Base-by-base conservation (phyloP, 768 basidiomycete genomes). In the Cubamyces lactineus region DNA sequence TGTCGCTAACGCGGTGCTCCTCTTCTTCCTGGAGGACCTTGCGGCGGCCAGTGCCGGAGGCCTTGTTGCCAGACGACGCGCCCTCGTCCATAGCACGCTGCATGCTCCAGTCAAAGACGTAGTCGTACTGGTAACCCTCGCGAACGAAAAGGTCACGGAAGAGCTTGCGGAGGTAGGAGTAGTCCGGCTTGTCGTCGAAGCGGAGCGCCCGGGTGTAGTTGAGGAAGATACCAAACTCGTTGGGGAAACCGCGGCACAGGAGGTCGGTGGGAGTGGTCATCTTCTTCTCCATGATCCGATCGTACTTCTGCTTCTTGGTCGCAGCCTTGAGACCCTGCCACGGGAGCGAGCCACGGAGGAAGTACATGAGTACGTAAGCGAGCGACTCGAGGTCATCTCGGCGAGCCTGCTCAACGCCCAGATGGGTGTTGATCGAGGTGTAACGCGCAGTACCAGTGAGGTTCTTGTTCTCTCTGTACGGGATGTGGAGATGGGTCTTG, bases 201-300 rank as follows among this genome's bases (percentile, higher is more conserved):
- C 96, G 94, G 62, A 99, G 90, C 45, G 96, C 96, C 59, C 97
- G 94, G 63, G 96, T 96, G 79, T 98, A 99, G 81, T 98, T 99
- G 71, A 99, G 81, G 85, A 98, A 98, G 69, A 98, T 97, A 43
- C 95, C 96, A 67, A 98, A 97, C 79, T 99, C 97, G 81, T 95
- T 96, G 64, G 97, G 96, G 86, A 97, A 98, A n/a, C 94, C 95
- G 68, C 96, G 95, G 82, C 96, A 98, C 28, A 99, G 87, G 61
- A 96, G 82, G 74, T 98, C 95, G 53, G 93, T 96, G 15, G 95
- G 93, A 0, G 95, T 97, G 40, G 97, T 98, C 95, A 99, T 98
- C 87, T 99, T 99, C 87, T 99, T 99, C 80, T 99, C 97, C 97
- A 99, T 99, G 81, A 99, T 99, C 63, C 97, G 90, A 78, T 98